Evolutionary conservation across 805 yeast genomes (phyloP).

Genomic region (Zygosaccharomyces rouxii): DNA sequence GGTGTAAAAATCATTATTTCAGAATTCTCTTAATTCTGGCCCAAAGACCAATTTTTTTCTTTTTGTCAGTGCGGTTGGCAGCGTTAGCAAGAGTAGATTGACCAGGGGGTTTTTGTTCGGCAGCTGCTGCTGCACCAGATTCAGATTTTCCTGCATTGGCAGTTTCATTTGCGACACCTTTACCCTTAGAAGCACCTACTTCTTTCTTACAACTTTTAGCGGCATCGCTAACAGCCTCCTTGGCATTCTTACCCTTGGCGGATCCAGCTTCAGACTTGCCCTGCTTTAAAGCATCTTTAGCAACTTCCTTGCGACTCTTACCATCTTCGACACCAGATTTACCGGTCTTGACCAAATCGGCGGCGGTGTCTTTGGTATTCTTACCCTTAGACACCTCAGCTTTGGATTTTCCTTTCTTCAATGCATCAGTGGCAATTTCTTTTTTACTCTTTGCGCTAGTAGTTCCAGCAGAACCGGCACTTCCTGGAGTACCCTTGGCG

Average conservation of each 20-base stretch:
- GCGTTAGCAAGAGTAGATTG: constrained; percentile 7
- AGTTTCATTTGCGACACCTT: constrained; percentile 18
- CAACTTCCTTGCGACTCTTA: constrained; percentile 2
- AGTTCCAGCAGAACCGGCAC: neutral
- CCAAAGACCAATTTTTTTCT: constrained; percentile 18
- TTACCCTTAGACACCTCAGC: neutral
- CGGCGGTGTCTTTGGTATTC: neutral
- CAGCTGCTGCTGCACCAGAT: constrained; percentile 2
- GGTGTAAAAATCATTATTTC: constrained; percentile 1
- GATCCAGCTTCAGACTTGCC: constrained; percentile 16
- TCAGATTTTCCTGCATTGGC: constrained; percentile 9
- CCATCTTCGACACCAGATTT: neutral
- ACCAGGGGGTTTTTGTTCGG: constrained; percentile 6
- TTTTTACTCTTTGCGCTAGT: neutral
- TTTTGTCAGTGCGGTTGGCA: constrained; percentile 13
- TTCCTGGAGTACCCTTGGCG: neutral
- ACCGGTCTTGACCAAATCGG: neutral
- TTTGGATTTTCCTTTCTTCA: neutral
- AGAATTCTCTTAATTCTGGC: constrained; percentile 16
- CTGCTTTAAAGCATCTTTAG: neutral
- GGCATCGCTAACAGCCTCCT: constrained; percentile 15
- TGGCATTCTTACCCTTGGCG: constrained; percentile 20
- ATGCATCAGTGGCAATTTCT: neutral
- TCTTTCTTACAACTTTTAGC: constrained; percentile 5
- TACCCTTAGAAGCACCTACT: constrained; percentile 8